These are phyloP conservation scores for Anacardium occidentale DNA, from an alignment of 345 rosid genomes.

Conservation along the genomic window DNA sequence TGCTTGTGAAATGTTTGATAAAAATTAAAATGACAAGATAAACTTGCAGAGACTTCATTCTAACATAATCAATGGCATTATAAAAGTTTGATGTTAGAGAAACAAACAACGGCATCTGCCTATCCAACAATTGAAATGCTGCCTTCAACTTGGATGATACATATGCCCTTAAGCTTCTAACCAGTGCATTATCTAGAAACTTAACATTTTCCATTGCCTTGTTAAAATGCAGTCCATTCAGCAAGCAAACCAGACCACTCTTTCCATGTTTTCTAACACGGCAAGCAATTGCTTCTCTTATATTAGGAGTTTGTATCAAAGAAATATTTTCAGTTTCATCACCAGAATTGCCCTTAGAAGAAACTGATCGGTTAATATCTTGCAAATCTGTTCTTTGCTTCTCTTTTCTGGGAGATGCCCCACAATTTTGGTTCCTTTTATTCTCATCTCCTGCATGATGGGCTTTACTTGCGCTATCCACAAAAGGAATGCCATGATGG, in stretches of 20 bases:
- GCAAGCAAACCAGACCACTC: conserved; percentile 34
- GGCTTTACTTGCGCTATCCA: conserved; percentile 18
- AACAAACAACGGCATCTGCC: conserved; percentile 48
- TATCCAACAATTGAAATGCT: conserved; percentile 58
- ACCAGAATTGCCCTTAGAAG: conserved; percentile 27
- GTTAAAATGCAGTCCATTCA: conserved; percentile 47
- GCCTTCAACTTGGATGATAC: conserved; percentile 35
- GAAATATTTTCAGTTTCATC: conserved; percentile 37
- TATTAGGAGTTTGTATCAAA: conserved; percentile 28
- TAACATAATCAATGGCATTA: conserved; percentile 46
- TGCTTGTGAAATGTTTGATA: conserved; percentile 67
- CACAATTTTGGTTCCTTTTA: conserved; percentile 27
- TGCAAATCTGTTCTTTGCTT: conserved; percentile 38
- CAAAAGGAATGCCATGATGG: conserved; percentile 31
- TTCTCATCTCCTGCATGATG: conserved; percentile 34
- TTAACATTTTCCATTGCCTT: conserved; percentile 42
- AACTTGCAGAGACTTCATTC: conserved; percentile 45
- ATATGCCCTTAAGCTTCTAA: conserved; percentile 47
- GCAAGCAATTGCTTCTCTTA: conserved; percentile 36
- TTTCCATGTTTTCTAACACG: conserved; percentile 36
- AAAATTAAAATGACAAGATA: conserved; percentile 64
- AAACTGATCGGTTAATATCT: conserved; percentile 30
- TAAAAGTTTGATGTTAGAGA: conserved; percentile 34
- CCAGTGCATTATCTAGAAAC: conserved; percentile 42
- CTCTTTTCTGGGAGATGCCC: conserved; percentile 32